These are phyloP conservation scores for Colletotrichum sp. DNA, from an alignment of 2,329 filamentous ascomycete genomes.

Conservation along the genomic window DNA sequence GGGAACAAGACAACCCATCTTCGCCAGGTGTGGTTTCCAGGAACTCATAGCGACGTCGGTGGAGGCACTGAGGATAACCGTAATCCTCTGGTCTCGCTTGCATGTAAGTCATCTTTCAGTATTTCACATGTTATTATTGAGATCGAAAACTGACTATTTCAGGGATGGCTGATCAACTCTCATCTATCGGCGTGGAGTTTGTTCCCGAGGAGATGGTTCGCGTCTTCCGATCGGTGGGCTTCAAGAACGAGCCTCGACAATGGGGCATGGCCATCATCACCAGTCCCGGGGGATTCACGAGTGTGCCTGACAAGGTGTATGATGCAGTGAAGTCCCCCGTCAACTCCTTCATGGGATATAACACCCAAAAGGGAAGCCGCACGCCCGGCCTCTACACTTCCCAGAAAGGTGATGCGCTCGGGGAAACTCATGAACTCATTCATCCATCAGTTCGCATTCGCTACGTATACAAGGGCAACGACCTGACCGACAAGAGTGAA, in stretches of 20 bases:
- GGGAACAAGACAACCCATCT: conserved; percentile 21
- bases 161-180: conserved; percentile 28
- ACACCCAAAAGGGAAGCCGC: not conserved
- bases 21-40: conserved; percentile 56
- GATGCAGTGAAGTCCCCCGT: not conserved
- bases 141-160: not conserved
- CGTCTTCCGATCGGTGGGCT: conserved; percentile 19
- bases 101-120: conserved; percentile 13
- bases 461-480: conserved; percentile 30
- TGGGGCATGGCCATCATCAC: conserved; percentile 25
- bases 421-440: conserved; percentile 28
- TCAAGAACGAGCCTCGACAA: not conserved
- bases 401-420: not conserved
- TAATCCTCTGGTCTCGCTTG: conserved; percentile 26
- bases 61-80: conserved; percentile 52
- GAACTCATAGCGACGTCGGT: conserved; percentile 64
- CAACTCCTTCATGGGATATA: not conserved
- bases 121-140: not conserved
- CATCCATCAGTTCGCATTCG: conserved; percentile 35
- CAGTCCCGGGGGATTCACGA: conserved; percentile 12
- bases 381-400: conserved; percentile 28
- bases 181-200: conserved; percentile 27
- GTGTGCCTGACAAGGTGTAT: conserved; percentile 6
- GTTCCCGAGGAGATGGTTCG: conserved; percentile 24
- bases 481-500: conserved; percentile 30